Percentiles rank a stretch among this genome's conserved stretches.
phyloP scores from a whole-genome alignment of 2,329 filamentous ascomycete species.

The Penicillium hordei region DNA sequence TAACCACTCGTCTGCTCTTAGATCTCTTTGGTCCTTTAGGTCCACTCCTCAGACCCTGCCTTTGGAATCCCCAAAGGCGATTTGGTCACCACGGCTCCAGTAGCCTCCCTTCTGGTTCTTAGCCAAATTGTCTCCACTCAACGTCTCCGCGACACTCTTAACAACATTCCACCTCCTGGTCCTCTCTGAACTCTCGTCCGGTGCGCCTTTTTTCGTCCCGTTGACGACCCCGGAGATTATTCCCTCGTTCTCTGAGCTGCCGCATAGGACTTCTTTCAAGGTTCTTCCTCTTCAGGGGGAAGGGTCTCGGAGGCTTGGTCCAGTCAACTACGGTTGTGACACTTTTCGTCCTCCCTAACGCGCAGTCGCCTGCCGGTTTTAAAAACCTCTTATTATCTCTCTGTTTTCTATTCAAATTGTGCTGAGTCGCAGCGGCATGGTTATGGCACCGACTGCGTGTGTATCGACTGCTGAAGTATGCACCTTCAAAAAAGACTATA shows the following conservation, averaged over 20 bases:
- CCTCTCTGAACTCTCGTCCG: slow-evolving; percentile 29
- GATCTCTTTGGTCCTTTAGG: slow-evolving; percentile 1
- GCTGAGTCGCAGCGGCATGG: slow-evolving; percentile 48
- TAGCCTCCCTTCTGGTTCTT: slow-evolving; percentile 32
- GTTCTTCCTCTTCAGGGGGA: slow-evolving; percentile 99
- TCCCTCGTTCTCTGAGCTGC: slow-evolving; percentile 78
- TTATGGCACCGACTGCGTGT: slow-evolving; percentile 71
- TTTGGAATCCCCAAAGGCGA: slow-evolving; percentile 45
- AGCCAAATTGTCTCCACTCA: slow-evolving; percentile 47
- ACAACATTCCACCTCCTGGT: slow-evolving; percentile 48
- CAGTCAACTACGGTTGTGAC: slow-evolving; percentile 84
- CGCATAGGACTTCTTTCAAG: slow-evolving; percentile 98
- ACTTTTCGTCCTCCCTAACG: slow-evolving; percentile 95
- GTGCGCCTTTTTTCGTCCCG: slow-evolving; percentile 41
- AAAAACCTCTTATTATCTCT: slow-evolving; percentile 18
- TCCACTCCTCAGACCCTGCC: slow-evolving; percentile 25
- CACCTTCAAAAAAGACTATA: slow-evolving; percentile 37
- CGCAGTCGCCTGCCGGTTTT: slow-evolving; percentile 33
- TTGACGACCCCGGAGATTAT: slow-evolving; percentile 48
- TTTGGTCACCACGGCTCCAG: slow-evolving; percentile 41
- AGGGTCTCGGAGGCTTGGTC: slow-evolving; percentile 99
- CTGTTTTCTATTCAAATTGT: slow-evolving; percentile 25
- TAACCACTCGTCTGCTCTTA: not conserved
- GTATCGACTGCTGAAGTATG: slow-evolving; percentile 50
- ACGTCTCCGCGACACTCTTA: slow-evolving; percentile 48